A percentile compares a stretch with the other conserved stretches of the same genome.
phyloP scores from a whole-genome alignment of 192 early-diverging fungal species.

The Podila epigama region DNA sequence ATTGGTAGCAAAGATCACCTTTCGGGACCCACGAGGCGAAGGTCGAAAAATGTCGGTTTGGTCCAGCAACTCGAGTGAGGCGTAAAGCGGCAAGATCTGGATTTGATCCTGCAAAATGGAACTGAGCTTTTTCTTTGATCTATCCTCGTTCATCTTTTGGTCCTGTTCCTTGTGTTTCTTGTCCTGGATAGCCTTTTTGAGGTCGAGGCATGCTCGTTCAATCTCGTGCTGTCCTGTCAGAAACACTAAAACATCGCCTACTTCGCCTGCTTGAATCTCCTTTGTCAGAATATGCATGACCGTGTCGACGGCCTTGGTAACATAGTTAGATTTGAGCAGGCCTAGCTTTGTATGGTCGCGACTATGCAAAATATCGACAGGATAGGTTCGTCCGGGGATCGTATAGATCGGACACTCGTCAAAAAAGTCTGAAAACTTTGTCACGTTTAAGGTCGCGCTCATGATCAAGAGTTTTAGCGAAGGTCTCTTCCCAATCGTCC shows the following conservation, averaged over 20 bases:
- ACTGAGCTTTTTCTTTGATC: constrained; percentile 34
- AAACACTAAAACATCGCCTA: constrained; percentile 94
- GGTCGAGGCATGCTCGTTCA: constrained; percentile 75
- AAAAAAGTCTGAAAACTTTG: constrained; percentile 86
- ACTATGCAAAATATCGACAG: constrained; percentile 58
- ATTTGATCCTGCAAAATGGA: constrained; percentile 2
- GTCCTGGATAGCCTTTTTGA: constrained; percentile 62
- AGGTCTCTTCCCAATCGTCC: constrained; percentile 74
- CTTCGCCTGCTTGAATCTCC: constrained; percentile 61
- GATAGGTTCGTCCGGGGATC: constrained; percentile 76
- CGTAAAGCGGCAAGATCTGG: constrained; percentile 70
- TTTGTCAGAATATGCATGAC: constrained; percentile 77
- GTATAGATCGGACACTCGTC: constrained; percentile 78
- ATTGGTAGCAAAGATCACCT: constrained; percentile 97
- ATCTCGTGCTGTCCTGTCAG: constrained; percentile 97
- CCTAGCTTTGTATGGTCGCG: constrained; percentile 62
- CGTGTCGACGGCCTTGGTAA: constrained; percentile 77
- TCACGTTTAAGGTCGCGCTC: constrained; percentile 82
- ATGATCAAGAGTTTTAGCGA: constrained; percentile 88
- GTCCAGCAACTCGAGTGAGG: constrained; percentile 78
- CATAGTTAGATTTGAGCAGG: constrained; percentile 72
- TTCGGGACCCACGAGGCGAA: constrained; percentile 72
- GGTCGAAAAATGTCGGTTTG: constrained; percentile 93
- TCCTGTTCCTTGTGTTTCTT: constrained; percentile 30
- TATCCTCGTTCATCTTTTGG: constrained; percentile 13